Evolutionary conservation across 2,329 filamentous ascomycete species (phyloP).

Genomic region (Daldinia sp.): DNA sequence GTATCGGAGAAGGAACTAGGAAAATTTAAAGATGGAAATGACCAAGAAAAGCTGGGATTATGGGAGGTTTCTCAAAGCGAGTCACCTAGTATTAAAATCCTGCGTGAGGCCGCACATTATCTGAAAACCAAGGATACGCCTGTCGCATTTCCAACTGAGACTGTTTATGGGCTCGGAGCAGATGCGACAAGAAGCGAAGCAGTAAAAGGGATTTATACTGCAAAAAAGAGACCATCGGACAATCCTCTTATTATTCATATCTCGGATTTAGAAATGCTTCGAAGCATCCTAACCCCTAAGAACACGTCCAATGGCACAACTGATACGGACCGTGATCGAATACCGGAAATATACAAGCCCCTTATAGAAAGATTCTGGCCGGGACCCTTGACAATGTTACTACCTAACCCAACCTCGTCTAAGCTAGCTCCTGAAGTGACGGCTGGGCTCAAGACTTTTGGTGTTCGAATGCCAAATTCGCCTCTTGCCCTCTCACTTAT

Average conservation of each 20-base stretch:
- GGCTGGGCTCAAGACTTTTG: constrained; percentile 83
- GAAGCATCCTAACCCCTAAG: constrained; percentile 61
- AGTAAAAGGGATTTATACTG: constrained; percentile 89
- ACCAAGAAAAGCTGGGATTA: constrained; percentile 37
- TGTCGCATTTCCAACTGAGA: constrained; percentile 96
- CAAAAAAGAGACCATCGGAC: constrained; percentile 89
- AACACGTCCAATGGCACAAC: constrained; percentile 38
- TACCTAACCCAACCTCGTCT: constrained; percentile 76
- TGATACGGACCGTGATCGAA: constrained; percentile 48
- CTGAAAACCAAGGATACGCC: constrained; percentile 74
- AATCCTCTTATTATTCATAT: constrained; percentile 97
- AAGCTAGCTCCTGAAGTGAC: constrained; percentile 90
- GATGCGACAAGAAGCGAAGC: constrained; percentile 87
- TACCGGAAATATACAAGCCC: constrained; percentile 79
- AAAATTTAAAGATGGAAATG: constrained; percentile 39
- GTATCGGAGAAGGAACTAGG: constrained; percentile 39
- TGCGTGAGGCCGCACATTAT: constrained; percentile 71
- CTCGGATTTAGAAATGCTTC: constrained; percentile 79
- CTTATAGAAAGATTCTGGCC: constrained; percentile 91
- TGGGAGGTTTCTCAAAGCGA: constrained; percentile 42
- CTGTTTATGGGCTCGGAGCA: constrained; percentile 95
- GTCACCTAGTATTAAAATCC: constrained; percentile 42
- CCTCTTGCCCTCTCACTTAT: constrained; percentile 90
- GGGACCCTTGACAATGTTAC: constrained; percentile 88
- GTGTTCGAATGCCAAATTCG: constrained; percentile 86